Conservation (phyloP, 257 asterid genomes). For the Craterostigma plantagineum region DNA sequence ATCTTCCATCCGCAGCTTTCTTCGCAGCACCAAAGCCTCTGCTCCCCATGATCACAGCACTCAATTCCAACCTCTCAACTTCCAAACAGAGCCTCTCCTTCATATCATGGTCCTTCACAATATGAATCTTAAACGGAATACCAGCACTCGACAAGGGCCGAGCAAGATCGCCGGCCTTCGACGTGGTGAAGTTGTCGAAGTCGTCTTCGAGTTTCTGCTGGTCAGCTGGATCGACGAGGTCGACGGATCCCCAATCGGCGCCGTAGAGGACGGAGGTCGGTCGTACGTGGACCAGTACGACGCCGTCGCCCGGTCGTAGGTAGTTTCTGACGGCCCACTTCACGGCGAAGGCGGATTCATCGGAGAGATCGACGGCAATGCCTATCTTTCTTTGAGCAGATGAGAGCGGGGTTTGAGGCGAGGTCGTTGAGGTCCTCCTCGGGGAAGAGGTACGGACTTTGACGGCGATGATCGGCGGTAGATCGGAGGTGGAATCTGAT, state of each 20-base stretch:
- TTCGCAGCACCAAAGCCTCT: constrained; percentile 72
- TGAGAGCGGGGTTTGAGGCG: constrained; percentile 66
- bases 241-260: constrained; percentile 89
- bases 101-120: constrained; percentile 89
- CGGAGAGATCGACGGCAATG: constrained; percentile 77
- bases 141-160: constrained; percentile 78
- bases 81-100: constrained; percentile 74
- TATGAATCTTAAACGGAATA: constrained; percentile 74
- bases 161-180: constrained; percentile 57
- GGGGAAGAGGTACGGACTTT: constrained; percentile 84
- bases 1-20: constrained; percentile 61
- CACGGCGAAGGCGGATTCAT: constrained; percentile 74
- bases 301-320: constrained; percentile 87
- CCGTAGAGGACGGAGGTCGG: constrained; percentile 89
- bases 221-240: constrained; percentile 46
- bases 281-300: constrained; percentile 59
- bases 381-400: constrained; percentile 76
- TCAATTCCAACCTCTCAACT: constrained; percentile 77
- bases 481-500: constrained; percentile 41
- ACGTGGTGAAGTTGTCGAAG: constrained; percentile 55
- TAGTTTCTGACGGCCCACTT: constrained; percentile 71
- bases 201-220: constrained; percentile 57
- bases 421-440: constrained; percentile 60
- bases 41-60: constrained; percentile 87
- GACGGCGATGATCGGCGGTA: constrained; percentile 65